phyloP scores from a whole-genome alignment of 2,329 filamentous ascomycete genomes.

The Fusarium anthophilum region DNA sequence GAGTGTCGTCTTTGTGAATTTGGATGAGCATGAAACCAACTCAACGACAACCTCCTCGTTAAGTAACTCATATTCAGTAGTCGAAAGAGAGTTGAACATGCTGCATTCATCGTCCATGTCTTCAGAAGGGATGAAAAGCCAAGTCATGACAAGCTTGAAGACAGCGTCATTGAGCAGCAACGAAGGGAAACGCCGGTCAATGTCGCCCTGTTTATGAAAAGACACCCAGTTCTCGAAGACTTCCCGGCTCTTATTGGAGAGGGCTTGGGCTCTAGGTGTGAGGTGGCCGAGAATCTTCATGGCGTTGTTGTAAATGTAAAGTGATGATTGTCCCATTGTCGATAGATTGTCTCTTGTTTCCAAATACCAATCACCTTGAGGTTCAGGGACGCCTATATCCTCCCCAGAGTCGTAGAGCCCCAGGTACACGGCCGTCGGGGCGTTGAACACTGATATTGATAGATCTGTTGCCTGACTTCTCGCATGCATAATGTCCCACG shows the following conservation, averaged over 20 bases:
- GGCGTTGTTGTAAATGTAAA: not conserved
- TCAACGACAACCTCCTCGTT: not conserved
- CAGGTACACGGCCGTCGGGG: accelerated
- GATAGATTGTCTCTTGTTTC: not conserved
- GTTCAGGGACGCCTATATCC: accelerated
- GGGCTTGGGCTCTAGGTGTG: no score
- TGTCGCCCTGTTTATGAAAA: not conserved
- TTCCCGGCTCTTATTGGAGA: not conserved
- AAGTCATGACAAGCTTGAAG: not conserved
- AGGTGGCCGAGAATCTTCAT: accelerated
- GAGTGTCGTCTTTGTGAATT: not conserved
- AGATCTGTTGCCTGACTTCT: accelerated
- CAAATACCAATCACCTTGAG: not conserved
- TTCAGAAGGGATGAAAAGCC: accelerated
- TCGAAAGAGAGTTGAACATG: not conserved
- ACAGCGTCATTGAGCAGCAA: not conserved
- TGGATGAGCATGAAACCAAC: not conserved
- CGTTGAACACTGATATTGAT: not conserved
- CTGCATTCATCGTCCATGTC: not conserved
- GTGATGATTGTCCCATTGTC: not conserved
- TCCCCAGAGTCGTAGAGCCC: not conserved
- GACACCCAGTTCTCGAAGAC: no score
- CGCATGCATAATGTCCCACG: not conserved
- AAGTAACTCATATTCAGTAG: accelerated
- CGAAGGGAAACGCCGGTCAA: accelerated